Evolutionary conservation across 1,284 basidiomycete species (phyloP).

Genomic region (Microstroma glucosiphilum): DNA sequence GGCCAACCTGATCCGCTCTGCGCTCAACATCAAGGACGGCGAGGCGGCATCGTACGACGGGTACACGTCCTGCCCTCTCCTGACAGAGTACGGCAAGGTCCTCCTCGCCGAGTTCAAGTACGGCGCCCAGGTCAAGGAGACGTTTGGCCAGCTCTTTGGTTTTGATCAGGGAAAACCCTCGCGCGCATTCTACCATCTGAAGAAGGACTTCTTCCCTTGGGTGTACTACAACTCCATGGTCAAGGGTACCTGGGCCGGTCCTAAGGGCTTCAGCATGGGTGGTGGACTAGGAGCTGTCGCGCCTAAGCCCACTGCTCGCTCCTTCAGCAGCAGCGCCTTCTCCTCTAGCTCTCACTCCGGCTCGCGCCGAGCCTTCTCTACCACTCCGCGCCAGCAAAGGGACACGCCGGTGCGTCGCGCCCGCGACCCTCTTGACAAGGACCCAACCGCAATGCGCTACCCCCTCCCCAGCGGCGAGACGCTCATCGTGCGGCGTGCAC

Average conservation of each 20-base stretch:
- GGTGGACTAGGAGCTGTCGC: background rate
- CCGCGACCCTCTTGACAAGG: constrained; percentile 38
- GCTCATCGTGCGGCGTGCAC: constrained; percentile 43
- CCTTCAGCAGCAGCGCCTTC: too few relatives aligned
- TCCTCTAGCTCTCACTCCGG: background rate
- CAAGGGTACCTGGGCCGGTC: constrained; percentile 54
- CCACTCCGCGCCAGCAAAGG: constrained; percentile 22
- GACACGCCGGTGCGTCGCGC: constrained; percentile 42
- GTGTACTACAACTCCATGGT: constrained; percentile 82
- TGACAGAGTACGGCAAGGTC: constrained; percentile 77
- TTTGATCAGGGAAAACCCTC: constrained; percentile 39
- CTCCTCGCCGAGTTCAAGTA: constrained; percentile 83
- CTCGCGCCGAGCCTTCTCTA: constrained; percentile 21
- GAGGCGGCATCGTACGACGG: constrained; percentile 42
- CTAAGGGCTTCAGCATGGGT: constrained; percentile 28
- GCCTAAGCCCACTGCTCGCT: too few relatives aligned
- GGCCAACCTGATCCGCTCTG: constrained; percentile 63
- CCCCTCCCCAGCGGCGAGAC: constrained; percentile 35
- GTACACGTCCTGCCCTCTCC: constrained; percentile 47
- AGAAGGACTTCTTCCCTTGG: constrained; percentile 83
- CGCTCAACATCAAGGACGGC: constrained; percentile 25
- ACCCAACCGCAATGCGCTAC: constrained; percentile 30
- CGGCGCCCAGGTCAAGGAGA: constrained; percentile 75
- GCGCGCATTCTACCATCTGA: constrained; percentile 80
- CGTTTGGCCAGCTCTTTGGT: constrained; percentile 53